Evolutionary conservation across 164 flowering plant species (phyloP).

Genomic region (Liriodendron chinense): DNA sequence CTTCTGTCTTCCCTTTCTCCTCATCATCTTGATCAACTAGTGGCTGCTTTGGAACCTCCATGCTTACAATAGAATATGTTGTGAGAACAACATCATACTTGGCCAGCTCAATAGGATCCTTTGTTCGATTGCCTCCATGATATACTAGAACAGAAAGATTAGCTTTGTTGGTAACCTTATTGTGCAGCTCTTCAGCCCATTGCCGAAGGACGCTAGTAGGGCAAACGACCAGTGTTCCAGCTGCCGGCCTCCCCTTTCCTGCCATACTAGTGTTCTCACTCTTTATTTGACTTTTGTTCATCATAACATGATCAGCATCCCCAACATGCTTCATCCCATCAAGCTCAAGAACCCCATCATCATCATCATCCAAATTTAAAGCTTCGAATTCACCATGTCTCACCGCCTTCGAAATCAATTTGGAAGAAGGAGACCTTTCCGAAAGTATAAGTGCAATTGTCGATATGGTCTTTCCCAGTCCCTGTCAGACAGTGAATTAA

Average conservation of each 20-base stretch:
- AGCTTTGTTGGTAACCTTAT: conserved; percentile 63
- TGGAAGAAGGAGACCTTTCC: conserved; percentile 49
- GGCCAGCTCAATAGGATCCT: conserved; percentile 72
- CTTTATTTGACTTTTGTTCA: not conserved
- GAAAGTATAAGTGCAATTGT: conserved; percentile 82
- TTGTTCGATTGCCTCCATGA: conserved; percentile 88
- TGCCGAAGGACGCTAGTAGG: conserved; percentile 96
- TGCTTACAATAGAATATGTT: conserved; percentile 84
- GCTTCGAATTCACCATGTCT: conserved; percentile 48
- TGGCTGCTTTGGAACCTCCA: conserved; percentile 96
- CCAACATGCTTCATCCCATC: conserved; percentile 33
- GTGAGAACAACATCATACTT: conserved; percentile 92
- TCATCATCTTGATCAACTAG: conserved; percentile 73
- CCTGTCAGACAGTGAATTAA: conserved; percentile 42
- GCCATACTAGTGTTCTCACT: not conserved
- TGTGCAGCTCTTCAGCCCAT: conserved; percentile 89
- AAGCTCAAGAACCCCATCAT: conserved; percentile 32
- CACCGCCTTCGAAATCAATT: conserved; percentile 32
- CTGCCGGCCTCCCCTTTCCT: conserved; percentile 61
- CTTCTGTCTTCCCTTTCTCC: conserved; percentile 33
- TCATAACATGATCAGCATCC: conserved; percentile 26
- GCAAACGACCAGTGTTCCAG: conserved; percentile 94
- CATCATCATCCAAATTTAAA: conserved; percentile 31
- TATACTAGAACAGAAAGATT: conserved; percentile 71
- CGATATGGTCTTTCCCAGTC: conserved; percentile 95